These are phyloP conservation scores for Paulownia fortunei DNA, from an alignment of 257 asterid species.

Conservation along the genomic window DNA sequence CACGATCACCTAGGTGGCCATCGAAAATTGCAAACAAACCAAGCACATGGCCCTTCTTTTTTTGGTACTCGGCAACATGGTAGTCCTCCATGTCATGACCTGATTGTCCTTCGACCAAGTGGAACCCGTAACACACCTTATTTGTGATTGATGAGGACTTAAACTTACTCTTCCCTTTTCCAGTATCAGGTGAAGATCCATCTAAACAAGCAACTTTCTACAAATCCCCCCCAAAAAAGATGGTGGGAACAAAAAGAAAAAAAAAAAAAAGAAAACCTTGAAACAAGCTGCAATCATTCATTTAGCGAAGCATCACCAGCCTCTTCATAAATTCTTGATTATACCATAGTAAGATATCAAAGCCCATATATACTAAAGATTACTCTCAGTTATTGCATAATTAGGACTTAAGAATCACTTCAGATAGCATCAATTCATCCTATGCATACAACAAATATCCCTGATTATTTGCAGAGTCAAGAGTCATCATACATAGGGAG, in stretches of 20 bases:
- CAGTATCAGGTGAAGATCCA: slow-evolving; percentile 66
- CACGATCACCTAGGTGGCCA: slow-evolving; percentile 80
- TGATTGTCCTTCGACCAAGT: slow-evolving; percentile 76
- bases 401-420: neutral
- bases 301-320: neutral
- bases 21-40: slow-evolving; percentile 85
- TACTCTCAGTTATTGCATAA: neutral
- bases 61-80: slow-evolving; percentile 75
- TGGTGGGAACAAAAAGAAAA: neutral
- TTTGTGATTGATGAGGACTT: slow-evolving; percentile 45
- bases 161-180: slow-evolving; percentile 69
- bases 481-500: slow-evolving; percentile 1
- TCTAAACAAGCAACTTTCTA: slow-evolving; percentile 57
- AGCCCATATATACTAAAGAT: neutral
- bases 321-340: neutral
- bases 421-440: neutral
- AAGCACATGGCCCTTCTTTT: slow-evolving; percentile 59
- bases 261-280: neutral
- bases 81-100: slow-evolving; percentile 91
- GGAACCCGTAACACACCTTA: slow-evolving; percentile 67
- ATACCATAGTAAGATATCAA: neutral
- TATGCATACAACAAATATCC: neutral
- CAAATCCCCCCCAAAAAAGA: slow-evolving; percentile 30
- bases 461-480: slow-evolving; percentile 2
- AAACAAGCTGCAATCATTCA: slow-evolving; percentile 11